Percentiles rank a stretch among this genome's conserved stretches.
Evolutionary conservation across 371 early-diverging fungal species (phyloP).

Genomic region (Mortierella polycephala): DNA sequence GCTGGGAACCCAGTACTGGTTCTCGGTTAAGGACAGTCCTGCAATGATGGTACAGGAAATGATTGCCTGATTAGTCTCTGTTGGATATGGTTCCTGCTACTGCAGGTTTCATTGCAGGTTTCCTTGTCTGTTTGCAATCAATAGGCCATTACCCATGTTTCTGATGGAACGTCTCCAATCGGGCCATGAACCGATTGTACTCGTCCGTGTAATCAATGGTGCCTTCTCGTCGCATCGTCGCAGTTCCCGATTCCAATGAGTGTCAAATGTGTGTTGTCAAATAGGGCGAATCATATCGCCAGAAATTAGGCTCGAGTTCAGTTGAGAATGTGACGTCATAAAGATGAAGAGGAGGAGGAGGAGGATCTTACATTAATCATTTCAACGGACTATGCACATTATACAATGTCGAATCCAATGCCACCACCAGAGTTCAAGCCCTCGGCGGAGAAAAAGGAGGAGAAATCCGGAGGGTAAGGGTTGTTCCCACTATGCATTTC

Average conservation of each 20-base stretch:
- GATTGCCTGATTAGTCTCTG: background rate
- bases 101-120: no score
- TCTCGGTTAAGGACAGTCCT: slow-evolving; percentile 79
- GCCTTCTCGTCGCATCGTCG: slow-evolving; percentile 60
- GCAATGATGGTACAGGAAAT: background rate
- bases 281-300: no score
- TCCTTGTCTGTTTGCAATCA: background rate
- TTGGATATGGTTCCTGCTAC: no score
- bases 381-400: no score
- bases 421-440: slow-evolving; percentile 43
- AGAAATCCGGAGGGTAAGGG: slow-evolving; percentile 45
- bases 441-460: slow-evolving; percentile 40
- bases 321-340: no score
- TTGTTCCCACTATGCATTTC: background rate
- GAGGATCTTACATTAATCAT: no score
- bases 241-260: no score
- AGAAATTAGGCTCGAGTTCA: no score
- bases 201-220: slow-evolving; percentile 80
- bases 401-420: slow-evolving; percentile 47
- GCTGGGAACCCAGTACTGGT: slow-evolving; percentile 84
- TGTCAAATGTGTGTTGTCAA: no score
- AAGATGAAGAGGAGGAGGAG: no score
- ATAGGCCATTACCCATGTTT: slow-evolving; percentile 68
- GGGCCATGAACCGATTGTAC: slow-evolving; percentile 77
- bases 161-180: slow-evolving; percentile 77